Evolutionary conservation across 495 filamentous ascomycete species (phyloP), one percentile per base, ranked within the genome.

Genomic region (Talaromyces ruber): DNA sequence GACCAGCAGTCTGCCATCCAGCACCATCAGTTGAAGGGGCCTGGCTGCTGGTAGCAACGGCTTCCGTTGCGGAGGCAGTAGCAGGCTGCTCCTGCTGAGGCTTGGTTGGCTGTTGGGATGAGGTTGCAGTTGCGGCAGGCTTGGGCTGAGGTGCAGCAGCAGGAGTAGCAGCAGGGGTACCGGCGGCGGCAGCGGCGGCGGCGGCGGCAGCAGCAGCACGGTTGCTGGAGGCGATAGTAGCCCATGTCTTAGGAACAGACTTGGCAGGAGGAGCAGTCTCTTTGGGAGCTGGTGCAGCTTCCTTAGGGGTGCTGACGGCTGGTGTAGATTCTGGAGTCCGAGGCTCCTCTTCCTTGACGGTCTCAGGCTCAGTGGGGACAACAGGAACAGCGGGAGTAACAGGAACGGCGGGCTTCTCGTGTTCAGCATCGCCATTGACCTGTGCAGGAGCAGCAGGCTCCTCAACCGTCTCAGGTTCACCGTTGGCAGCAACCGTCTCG

Each of bases 181-280:
- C 71, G 5, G 80, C 72, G 59, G 72, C 74, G 45, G 71, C 62
- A 37, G 74, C 72, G 59, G 77, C 73, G 25, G 68, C 69, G 18
- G 70, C 70, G 56, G 51, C 59, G 34, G 59, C 45, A 34, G 51
- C 55, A 61, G 70, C 72, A 54, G 59, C 69, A 34, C 64, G 65
- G 32, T 70, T 60, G 37, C 76, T 80, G 64, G 80, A 80, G 11
- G 86, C 88, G 63, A 94, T 85, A 75, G 79, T 94, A 29, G 94
- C 94, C 95, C 95, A 98, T 30, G 91, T 96, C 84, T 93, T 92
- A 18, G 90, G 88, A 58, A 76, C 69, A 62, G 75, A 71, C 56
- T 81, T 80, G 12, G 76, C 64, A 50, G 82, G 72, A 22, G 80
- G 68, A 54, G 79, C 77, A 54, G 81, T 75, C 66, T 86, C 78